These are phyloP conservation scores for Camelina neglecta DNA, from an alignment of 345 rosid genomes.

Conservation along the genomic window DNA sequence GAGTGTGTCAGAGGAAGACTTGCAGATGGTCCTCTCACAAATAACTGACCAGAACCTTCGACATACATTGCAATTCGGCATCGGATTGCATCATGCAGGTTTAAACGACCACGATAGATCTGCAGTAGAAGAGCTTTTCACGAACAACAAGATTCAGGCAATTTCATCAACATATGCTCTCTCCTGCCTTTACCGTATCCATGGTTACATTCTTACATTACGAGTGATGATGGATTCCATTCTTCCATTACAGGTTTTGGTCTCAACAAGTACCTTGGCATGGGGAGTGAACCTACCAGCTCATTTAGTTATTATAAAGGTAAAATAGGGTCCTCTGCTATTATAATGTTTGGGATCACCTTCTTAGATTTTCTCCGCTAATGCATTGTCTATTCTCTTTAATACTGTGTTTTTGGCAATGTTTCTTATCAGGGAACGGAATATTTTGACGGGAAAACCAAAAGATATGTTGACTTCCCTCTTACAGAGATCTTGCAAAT, in stretches of 20 bases:
- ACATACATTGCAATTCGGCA: conserved; percentile 95
- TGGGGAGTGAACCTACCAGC: conserved; percentile 99
- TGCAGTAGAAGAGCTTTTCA: conserved; percentile 91
- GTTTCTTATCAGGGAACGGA: conserved; percentile 80
- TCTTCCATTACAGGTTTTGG: conserved; percentile 70
- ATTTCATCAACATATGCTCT: conserved; percentile 35
- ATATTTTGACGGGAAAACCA: conserved; percentile 92
- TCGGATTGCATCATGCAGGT: conserved; percentile 98
- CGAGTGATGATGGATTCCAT: conserved; percentile 16
- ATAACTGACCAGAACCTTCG: conserved; percentile 91
- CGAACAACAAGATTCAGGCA: conserved; percentile 97
- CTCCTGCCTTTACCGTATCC: conserved; percentile 11
- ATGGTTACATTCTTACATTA: conserved; percentile 9
- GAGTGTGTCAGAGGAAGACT: conserved; percentile 78
- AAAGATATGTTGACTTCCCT: conserved; percentile 94
- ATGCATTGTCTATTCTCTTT: conserved; percentile 18
- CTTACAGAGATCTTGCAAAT: conserved; percentile 98
- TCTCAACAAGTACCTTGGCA: conserved; percentile 94
- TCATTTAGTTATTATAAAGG: conserved; percentile 97
- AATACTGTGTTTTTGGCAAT: conserved; percentile 12
- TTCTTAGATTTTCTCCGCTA: conserved; percentile 24
- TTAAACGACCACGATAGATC: conserved; percentile 95
- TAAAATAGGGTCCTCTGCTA: conserved; percentile 37
- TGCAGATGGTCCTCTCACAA: conserved; percentile 96
- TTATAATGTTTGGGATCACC: conserved; percentile 11